Percentiles rank a stretch among this genome's conserved stretches.
These are phyloP conservation scores for Stachybotrys elegans DNA, from an alignment of 2,329 filamentous ascomycete genomes.

Conservation along the genomic window DNA sequence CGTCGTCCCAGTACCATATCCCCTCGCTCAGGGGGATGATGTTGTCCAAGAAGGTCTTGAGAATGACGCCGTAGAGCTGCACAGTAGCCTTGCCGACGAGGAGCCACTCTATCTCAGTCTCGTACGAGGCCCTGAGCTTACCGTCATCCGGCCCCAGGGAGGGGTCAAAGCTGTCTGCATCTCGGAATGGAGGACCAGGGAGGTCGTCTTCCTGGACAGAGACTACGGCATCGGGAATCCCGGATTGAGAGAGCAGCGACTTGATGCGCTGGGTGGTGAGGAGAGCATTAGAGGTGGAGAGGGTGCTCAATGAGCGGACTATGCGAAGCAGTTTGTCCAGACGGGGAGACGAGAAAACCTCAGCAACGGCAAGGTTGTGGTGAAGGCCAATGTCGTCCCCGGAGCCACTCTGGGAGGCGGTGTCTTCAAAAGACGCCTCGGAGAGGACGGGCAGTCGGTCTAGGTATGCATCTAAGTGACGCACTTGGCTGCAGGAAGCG, in stretches of 20 bases:
- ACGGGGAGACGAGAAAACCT: conserved; percentile 45
- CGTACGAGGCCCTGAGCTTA: conserved; percentile 55
- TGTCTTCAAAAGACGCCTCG: conserved; percentile 36
- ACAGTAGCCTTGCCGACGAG: conserved; percentile 85
- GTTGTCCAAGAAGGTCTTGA: conserved; percentile 74
- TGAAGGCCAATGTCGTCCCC: conserved; percentile 29
- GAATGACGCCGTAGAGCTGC: conserved; percentile 79
- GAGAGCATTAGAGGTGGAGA: conserved; percentile 57
- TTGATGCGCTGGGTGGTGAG: conserved; percentile 57
- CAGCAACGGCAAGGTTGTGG: conserved; percentile 27
- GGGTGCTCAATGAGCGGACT: conserved; percentile 66
- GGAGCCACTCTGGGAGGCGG: conserved; percentile 18
- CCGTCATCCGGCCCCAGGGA: no score
- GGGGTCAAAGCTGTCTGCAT: no score
- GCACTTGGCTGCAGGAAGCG: conserved; percentile 45
- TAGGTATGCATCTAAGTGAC: conserved; percentile 59
- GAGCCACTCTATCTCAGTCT: conserved; percentile 83
- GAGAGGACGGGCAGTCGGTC: conserved; percentile 49
- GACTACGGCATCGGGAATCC: conserved; percentile 40
- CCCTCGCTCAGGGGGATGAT: conserved; percentile 81
- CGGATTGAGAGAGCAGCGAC: conserved; percentile 57
- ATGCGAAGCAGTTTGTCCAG: conserved; percentile 61
- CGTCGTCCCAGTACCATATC: conserved; percentile 93
- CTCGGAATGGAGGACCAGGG: no score
- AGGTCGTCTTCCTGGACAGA: conserved; percentile 21